phyloP scores from a whole-genome alignment of 306 rosid species.

The Castanopsis chinensis region DNA sequence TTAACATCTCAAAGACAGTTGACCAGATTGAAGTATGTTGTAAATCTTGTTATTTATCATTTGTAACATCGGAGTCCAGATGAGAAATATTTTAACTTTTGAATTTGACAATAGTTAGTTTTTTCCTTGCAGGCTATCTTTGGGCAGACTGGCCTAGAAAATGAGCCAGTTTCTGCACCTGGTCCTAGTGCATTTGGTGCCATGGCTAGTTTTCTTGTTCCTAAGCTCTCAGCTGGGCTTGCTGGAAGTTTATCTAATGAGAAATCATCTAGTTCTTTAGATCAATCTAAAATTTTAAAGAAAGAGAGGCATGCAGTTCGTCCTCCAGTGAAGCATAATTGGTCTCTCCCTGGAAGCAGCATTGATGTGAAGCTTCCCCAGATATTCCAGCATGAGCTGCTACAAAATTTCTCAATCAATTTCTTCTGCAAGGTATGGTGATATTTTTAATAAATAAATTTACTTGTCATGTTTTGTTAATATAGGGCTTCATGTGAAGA shows the following conservation, averaged over 20 bases:
- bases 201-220: conserved; percentile 97
- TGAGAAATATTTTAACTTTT: conserved; percentile 12
- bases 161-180: conserved; percentile 63
- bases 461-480: conserved; percentile 4
- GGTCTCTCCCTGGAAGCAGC: conserved; percentile 85
- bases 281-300: conserved; percentile 63
- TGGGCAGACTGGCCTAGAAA: conserved; percentile 70
- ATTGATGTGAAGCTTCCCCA: conserved; percentile 66
- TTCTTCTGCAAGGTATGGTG: conserved; percentile 88
- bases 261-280: conserved; percentile 59
- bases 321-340: conserved; percentile 91
- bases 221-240: conserved; percentile 84
- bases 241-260: conserved; percentile 70
- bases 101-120: conserved; percentile 26
- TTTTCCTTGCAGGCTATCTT: conserved; percentile 71
- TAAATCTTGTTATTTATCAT: conserved; percentile 12
- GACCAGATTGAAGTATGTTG: conserved; percentile 77
- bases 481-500: neutral
- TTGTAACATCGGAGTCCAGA: conserved; percentile 18
- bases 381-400: conserved; percentile 93
- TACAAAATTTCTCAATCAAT: conserved; percentile 92
- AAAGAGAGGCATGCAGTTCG: conserved; percentile 86
- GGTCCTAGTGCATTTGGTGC: conserved; percentile 90
- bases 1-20: conserved; percentile 74
- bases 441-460: conserved; percentile 10